These are phyloP conservation scores for Cicer arietinum DNA, from an alignment of 306 rosid species.

Conservation along the genomic window DNA sequence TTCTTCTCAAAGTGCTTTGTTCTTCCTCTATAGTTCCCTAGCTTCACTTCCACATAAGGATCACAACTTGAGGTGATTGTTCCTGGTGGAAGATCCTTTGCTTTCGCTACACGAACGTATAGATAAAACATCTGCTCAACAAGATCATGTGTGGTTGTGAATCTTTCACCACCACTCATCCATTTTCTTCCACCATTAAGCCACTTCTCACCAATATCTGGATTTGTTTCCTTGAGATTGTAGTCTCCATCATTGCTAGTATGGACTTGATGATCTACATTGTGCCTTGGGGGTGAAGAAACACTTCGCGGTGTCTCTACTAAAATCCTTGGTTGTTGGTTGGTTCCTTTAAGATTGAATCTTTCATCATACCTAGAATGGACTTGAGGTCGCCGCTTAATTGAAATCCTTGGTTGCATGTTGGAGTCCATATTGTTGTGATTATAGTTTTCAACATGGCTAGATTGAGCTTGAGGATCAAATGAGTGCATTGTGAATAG, in stretches of 20 bases:
- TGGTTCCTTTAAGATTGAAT: slow-evolving; percentile 64
- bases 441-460: slow-evolving; percentile 52
- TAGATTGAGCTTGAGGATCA: slow-evolving; percentile 44
- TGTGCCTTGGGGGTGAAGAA: slow-evolving; percentile 53
- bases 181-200: slow-evolving; percentile 68
- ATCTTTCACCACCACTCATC: slow-evolving; percentile 64
- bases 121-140: slow-evolving; percentile 85
- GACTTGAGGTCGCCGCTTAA: slow-evolving; percentile 57
- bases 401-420: slow-evolving; percentile 53
- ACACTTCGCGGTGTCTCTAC: slow-evolving; percentile 58
- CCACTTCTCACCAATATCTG: slow-evolving; percentile 67
- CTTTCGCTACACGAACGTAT: slow-evolving; percentile 76
- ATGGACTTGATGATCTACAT: slow-evolving; percentile 38
- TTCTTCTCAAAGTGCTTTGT: slow-evolving; percentile 75
- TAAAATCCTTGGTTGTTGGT: slow-evolving; percentile 60
- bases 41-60: slow-evolving; percentile 84
- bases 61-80: slow-evolving; percentile 68
- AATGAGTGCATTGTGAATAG: slow-evolving; percentile 55
- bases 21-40: slow-evolving; percentile 86
- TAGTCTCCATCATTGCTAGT: slow-evolving; percentile 50
- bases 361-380: slow-evolving; percentile 50
- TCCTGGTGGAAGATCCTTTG: slow-evolving; percentile 75
- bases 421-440: slow-evolving; percentile 56
- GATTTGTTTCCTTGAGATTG: slow-evolving; percentile 59
- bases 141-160: slow-evolving; percentile 67